A percentile compares a stretch with the other conserved stretches of the same genome.
These are phyloP conservation scores for Trametopsis cervina DNA, from an alignment of 768 basidiomycete species.

Conservation along the genomic window DNA sequence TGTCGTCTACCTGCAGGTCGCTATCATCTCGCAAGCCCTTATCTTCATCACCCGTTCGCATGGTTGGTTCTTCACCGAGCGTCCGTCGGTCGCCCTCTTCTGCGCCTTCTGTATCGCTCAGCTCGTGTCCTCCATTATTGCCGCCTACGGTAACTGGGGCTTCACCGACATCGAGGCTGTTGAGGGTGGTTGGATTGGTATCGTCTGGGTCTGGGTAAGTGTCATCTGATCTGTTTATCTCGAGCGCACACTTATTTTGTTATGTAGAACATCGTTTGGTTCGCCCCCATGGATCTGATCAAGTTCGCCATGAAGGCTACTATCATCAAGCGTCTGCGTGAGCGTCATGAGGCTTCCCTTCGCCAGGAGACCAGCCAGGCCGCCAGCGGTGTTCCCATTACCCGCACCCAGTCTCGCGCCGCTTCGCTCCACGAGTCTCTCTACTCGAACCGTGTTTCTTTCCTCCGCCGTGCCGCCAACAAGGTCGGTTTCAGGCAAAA, in stretches of 20 bases:
- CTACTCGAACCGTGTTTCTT: conserved; percentile 93
- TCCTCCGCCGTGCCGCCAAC: conserved; percentile 82
- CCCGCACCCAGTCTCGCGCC: conserved; percentile 83
- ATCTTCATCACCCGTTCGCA: conserved; percentile 96
- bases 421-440: conserved; percentile 87
- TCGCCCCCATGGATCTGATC: conserved; percentile 90
- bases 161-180: conserved; percentile 80
- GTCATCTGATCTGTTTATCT: neutral
- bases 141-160: conserved; percentile 88
- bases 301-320: conserved; percentile 97
- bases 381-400: conserved; percentile 61
- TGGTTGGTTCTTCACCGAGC: conserved; percentile 95
- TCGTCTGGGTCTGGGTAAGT: conserved; percentile 93
- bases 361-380: conserved; percentile 26
- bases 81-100: conserved; percentile 84
- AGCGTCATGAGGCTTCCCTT: conserved; percentile 42
- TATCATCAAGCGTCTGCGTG: conserved; percentile 77
- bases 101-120: conserved; percentile 90
- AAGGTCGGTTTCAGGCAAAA: conserved; percentile 85
- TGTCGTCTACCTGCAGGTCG: conserved; percentile 93
- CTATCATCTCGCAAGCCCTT: conserved; percentile 97
- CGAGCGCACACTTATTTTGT: conserved; percentile 12
- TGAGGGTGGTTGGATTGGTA: conserved; percentile 94
- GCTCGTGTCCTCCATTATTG: conserved; percentile 92
- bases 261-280: conserved; percentile 87